phyloP scores from a whole-genome alignment of 371 early-diverging fungal genomes.

The Choanephora cucurbitarum region DNA sequence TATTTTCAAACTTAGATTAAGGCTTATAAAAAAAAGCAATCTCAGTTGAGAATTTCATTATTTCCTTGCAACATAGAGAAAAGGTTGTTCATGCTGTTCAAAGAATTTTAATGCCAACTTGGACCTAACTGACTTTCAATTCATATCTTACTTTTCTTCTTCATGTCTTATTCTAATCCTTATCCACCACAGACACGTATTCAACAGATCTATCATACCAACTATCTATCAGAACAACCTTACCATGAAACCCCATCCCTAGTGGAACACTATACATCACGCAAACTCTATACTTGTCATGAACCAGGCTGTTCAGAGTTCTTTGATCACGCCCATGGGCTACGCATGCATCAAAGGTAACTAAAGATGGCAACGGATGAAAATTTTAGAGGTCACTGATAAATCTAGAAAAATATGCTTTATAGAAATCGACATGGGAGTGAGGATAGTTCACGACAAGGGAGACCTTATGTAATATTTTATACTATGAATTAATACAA shows the following conservation, averaged over 20 bases:
- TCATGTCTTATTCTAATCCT: neutral
- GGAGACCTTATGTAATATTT: slow-evolving; percentile 23
- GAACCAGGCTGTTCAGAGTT: slow-evolving; percentile 23
- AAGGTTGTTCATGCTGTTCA: no score
- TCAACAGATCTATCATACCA: neutral
- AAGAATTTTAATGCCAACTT: no score
- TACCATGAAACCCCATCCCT: neutral
- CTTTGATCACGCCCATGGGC: slow-evolving; percentile 17
- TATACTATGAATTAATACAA: neutral
- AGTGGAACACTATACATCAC: slow-evolving; percentile 13
- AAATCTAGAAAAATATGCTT: neutral
- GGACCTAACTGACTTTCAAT: no score
- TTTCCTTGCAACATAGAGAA: no score
- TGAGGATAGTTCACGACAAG: slow-evolving; percentile 9
- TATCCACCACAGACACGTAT: neutral
- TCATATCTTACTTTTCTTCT: neutral
- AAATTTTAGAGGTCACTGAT: neutral
- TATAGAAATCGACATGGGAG: slow-evolving; percentile 21
- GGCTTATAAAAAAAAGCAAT: no score
- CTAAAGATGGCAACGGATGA: neutral
- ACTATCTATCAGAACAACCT: neutral
- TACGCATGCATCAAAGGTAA: slow-evolving; percentile 32
- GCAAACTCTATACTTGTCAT: slow-evolving; percentile 22
- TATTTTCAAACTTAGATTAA: no score
- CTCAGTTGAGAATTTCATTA: no score